A percentile compares a stretch with the other conserved stretches of the same genome.
Evolutionary conservation across 208 protist species (phyloP).

Genomic region (Novymonas esmeraldas): DNA sequence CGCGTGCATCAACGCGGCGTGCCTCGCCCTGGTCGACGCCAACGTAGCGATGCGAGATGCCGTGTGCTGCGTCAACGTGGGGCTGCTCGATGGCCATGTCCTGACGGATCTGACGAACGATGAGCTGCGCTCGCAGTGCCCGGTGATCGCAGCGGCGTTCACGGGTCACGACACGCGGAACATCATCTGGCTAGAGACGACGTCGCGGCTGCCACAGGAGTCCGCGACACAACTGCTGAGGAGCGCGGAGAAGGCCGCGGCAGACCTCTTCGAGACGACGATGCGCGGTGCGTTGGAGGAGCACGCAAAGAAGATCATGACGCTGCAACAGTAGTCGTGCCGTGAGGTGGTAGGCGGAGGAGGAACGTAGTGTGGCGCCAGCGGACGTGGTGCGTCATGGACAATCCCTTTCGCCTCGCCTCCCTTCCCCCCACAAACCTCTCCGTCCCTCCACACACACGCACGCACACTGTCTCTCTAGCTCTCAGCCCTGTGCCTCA

Average conservation of each 20-base stretch:
- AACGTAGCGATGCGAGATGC: conserved; percentile 84
- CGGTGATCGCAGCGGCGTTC: conserved; percentile 63
- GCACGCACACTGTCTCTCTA: too few relatives aligned
- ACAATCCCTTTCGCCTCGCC: too few relatives aligned
- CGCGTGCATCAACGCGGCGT: conserved; percentile 87
- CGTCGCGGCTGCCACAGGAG: conserved; percentile 61
- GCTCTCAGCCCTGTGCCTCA: too few relatives aligned
- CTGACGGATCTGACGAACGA: conserved; percentile 79
- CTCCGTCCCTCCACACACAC: too few relatives aligned
- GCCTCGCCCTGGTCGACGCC: conserved; percentile 84
- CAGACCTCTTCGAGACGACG: conserved; percentile 40
- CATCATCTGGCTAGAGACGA: conserved; percentile 85
- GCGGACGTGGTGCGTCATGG: too few relatives aligned
- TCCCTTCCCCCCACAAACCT: too few relatives aligned
- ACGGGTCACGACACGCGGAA: conserved; percentile 62
- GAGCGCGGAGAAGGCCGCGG: conserved; percentile 51
- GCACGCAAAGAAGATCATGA: conserved; percentile 57
- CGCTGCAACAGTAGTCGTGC: conserved; percentile 33
- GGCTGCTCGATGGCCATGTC: conserved; percentile 65
- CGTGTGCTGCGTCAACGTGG: conserved; percentile 69
- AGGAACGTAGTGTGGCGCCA: too few relatives aligned
- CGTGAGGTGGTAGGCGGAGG: neutral
- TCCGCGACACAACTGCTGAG: conserved; percentile 53
- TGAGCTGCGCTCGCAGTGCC: conserved; percentile 79
- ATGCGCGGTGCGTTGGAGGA: conserved; percentile 55